phyloP scores from a whole-genome alignment of 2,329 filamentous ascomycete species.

The Chaetomiaceae sp. region DNA sequence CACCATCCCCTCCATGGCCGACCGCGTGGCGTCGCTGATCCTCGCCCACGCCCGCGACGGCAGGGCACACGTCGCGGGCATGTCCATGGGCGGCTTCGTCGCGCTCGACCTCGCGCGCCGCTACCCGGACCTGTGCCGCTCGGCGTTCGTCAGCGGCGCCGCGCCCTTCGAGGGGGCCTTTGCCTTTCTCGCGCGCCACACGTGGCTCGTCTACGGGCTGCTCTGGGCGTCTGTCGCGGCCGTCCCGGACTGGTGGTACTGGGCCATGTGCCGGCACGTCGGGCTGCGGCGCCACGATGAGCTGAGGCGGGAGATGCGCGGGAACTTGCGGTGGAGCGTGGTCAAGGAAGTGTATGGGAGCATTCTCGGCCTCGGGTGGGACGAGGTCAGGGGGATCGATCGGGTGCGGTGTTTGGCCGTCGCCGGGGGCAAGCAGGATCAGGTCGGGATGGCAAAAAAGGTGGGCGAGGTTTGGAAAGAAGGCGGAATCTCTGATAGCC shows the following conservation, averaged over 20 bases:
- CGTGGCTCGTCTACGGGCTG: background rate
- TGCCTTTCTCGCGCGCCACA: background rate
- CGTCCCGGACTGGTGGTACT: too few species aligned
- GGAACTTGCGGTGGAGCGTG: background rate
- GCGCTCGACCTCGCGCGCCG: constrained; percentile 32
- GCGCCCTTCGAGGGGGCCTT: background rate
- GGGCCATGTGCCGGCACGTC: too few species aligned
- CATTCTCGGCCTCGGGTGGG: constrained; percentile 14
- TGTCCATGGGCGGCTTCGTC: constrained; percentile 40
- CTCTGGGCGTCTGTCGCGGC: too few species aligned
- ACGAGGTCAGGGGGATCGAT: constrained; percentile 25
- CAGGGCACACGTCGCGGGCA: constrained; percentile 37
- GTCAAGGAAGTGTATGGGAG: background rate
- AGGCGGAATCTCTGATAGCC: background rate
- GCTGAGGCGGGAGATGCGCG: background rate
- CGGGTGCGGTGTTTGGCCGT: constrained; percentile 30
- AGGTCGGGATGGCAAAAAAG: constrained; percentile 30
- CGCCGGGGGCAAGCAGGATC: constrained; percentile 33
- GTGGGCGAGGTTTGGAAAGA: constrained; percentile 27
- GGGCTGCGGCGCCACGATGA: background rate
- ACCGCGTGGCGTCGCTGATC: constrained; percentile 28
- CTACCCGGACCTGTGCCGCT: constrained; percentile 34
- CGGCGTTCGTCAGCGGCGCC: constrained; percentile 25
- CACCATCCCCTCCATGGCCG: constrained; percentile 28
- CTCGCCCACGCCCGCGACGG: constrained; percentile 33